Evolutionary conservation across 2,329 filamentous ascomycete species (phyloP).

Genomic region (Fusarium sp.): DNA sequence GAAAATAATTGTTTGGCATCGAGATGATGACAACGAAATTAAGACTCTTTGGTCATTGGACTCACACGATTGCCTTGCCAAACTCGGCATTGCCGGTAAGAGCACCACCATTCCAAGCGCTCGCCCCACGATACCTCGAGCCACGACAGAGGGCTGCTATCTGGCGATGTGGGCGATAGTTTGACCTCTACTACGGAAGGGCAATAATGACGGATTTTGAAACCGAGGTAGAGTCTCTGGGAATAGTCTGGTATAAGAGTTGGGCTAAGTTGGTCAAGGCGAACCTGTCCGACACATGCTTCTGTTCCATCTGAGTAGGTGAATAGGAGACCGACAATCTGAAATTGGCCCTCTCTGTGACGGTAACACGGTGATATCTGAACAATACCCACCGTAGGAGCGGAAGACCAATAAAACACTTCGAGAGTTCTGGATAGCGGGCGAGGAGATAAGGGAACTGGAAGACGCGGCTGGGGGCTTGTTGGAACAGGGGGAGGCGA

Average conservation of each 20-base stretch:
- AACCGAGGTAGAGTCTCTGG: not conserved
- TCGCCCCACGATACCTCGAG: not conserved
- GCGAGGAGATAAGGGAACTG: not conserved
- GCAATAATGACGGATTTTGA: not conserved
- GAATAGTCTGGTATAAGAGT: not conserved
- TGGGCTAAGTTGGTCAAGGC: not conserved
- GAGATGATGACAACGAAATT: too few species aligned
- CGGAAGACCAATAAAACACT: not conserved
- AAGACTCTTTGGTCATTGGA: too few species aligned
- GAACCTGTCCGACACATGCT: not conserved
- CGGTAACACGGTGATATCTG: too few species aligned
- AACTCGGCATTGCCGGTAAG: not conserved
- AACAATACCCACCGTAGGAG: not conserved
- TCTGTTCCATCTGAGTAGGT: not conserved
- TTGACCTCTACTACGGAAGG: not conserved
- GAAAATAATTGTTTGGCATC: too few species aligned
- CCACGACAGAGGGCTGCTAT: not conserved
- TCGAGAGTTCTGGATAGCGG: not conserved
- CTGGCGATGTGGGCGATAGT: not conserved
- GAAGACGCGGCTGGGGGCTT: not conserved
- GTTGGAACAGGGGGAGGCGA: not conserved
- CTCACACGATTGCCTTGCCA: not conserved
- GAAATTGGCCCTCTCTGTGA: not conserved
- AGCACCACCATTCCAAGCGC: not conserved
- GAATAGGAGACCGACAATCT: not conserved